Conservation (phyloP, 805 yeast genomes). For the Torulaspora microellipsoides region DNA sequence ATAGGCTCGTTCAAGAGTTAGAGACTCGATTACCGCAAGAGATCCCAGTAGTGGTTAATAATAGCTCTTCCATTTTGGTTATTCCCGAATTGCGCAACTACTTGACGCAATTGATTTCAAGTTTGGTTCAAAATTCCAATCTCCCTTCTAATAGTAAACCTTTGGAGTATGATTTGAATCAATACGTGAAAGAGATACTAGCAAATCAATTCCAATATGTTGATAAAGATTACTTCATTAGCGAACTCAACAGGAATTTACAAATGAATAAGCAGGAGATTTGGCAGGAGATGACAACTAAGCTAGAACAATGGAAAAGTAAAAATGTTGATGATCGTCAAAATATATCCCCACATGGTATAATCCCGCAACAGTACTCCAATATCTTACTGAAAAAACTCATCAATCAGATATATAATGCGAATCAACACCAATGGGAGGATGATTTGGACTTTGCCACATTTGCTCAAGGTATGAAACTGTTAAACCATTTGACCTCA, state of each 20-base stretch:
- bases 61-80: conserved; percentile 23
- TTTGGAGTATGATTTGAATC: conserved; percentile 25
- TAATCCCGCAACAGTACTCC: conserved; percentile 25
- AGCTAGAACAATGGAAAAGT: conserved; percentile 10
- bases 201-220: conserved; percentile 30
- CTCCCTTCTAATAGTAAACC: conserved; percentile 2
- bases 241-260: conserved; percentile 26
- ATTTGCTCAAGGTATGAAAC: conserved; percentile 35
- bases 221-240: conserved; percentile 26
- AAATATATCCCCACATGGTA: conserved; percentile 1
- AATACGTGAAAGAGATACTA: conserved; percentile 31
- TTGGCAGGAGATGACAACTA: conserved; percentile 22
- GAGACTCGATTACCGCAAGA: conserved; percentile 26
- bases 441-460: conserved; percentile 36
- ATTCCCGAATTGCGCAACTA: conserved; percentile 32
- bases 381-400: conserved; percentile 25
- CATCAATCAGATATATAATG: conserved; percentile 30
- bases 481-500: conserved; percentile 37
- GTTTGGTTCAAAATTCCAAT: conserved; percentile 10
- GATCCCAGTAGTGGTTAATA: conserved; percentile 30
- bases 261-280: conserved; percentile 27
- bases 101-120: conserved; percentile 18
- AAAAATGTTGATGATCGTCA: background rate
- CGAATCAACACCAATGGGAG: conserved; percentile 33
- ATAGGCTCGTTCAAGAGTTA: conserved; percentile 18